Percentiles rank a stretch among this genome's conserved stretches.
Conservation (phyloP, 2,329 filamentous ascomycete species). For the Colletotrichum karsti region DNA sequence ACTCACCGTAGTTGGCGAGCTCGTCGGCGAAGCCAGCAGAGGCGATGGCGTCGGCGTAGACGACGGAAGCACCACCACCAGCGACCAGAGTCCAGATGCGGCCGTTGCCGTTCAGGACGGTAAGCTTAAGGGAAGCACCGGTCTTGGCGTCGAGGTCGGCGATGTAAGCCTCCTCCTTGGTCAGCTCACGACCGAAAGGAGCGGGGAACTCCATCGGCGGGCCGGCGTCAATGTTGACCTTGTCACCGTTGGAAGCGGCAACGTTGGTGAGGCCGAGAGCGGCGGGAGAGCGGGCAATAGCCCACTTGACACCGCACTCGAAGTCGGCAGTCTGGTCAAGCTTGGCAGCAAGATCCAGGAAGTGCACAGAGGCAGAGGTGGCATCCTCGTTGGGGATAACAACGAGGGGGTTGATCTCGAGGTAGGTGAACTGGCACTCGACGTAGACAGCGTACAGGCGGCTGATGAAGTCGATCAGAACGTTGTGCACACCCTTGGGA, state of each 20-base stretch:
- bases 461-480: slow-evolving; percentile 98
- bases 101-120: slow-evolving; percentile 89
- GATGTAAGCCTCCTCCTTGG: slow-evolving; percentile 99
- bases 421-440: slow-evolving; percentile 99
- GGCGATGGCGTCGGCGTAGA: slow-evolving; percentile 98
- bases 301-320: slow-evolving; percentile 99
- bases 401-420: slow-evolving; percentile 99
- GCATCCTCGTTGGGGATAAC: slow-evolving; percentile 94
- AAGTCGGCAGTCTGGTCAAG: slow-evolving; percentile 99
- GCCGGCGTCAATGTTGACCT: slow-evolving; percentile 93
- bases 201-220: slow-evolving; percentile 99
- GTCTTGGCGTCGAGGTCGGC: slow-evolving; percentile 99
- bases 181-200: slow-evolving; percentile 97
- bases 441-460: slow-evolving; percentile 98
- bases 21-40: slow-evolving; percentile 94
- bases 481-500: slow-evolving; percentile 94
- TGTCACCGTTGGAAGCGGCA: slow-evolving; percentile 69
- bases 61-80: slow-evolving; percentile 98
- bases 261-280: slow-evolving; percentile 84
- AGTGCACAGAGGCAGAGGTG: slow-evolving; percentile 94
- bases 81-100: slow-evolving; percentile 98
- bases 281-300: slow-evolving; percentile 88
- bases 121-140: slow-evolving; percentile 97
- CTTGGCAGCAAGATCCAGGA: slow-evolving; percentile 98
- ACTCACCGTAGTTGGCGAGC: slow-evolving; percentile 99